A percentile compares a stretch with the other conserved stretches of the same genome.
Conservation (phyloP, 768 basidiomycete genomes). For the Myochromella boudieri region DNA sequence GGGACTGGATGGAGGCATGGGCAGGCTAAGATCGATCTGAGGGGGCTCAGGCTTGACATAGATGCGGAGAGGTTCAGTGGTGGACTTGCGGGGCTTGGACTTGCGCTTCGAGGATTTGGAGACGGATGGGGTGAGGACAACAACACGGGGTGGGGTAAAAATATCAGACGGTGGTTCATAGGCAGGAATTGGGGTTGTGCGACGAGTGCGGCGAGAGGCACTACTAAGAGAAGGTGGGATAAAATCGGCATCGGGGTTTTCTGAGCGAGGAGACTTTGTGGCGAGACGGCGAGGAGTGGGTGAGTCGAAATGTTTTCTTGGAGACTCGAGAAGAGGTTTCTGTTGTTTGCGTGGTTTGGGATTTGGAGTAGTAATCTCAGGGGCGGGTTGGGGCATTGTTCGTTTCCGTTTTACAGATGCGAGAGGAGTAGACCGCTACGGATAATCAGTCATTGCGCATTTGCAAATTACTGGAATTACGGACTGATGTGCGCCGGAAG, state of each 20-base stretch:
- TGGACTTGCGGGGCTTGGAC: slow-evolving; percentile 14
- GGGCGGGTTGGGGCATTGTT: slow-evolving; percentile 22
- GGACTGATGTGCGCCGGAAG: slow-evolving; percentile 24
- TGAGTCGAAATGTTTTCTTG: slow-evolving; percentile 25
- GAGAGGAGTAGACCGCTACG: slow-evolving; percentile 17
- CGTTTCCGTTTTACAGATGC: slow-evolving; percentile 34
- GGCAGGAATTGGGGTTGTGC: slow-evolving; percentile 56
- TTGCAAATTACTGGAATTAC: slow-evolving; percentile 15
- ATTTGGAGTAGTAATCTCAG: slow-evolving; percentile 52
- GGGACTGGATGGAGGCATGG: slow-evolving; percentile 70
- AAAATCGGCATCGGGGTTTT: slow-evolving; percentile 51
- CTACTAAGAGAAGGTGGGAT: slow-evolving; percentile 33
- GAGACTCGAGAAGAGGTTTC: slow-evolving; percentile 16
- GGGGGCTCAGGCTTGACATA: slow-evolving; percentile 66
- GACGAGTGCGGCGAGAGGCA: slow-evolving; percentile 25
- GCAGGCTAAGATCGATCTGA: slow-evolving; percentile 54
- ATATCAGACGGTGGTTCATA: slow-evolving; percentile 68
- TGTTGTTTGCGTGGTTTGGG: slow-evolving; percentile 59
- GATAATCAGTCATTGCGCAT: too few relatives aligned
- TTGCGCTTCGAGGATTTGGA: slow-evolving; percentile 39
- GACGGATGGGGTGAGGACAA: slow-evolving; percentile 42
- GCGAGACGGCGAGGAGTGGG: slow-evolving; percentile 19
- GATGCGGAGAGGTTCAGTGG: slow-evolving; percentile 22
- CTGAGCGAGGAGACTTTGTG: slow-evolving; percentile 41
- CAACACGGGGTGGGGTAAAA: slow-evolving; percentile 71